Evolutionary conservation across 371 early-diverging fungal species (phyloP), one percentile per base, ranked within the genome.

Genomic region (Rhizopus sp.): DNA sequence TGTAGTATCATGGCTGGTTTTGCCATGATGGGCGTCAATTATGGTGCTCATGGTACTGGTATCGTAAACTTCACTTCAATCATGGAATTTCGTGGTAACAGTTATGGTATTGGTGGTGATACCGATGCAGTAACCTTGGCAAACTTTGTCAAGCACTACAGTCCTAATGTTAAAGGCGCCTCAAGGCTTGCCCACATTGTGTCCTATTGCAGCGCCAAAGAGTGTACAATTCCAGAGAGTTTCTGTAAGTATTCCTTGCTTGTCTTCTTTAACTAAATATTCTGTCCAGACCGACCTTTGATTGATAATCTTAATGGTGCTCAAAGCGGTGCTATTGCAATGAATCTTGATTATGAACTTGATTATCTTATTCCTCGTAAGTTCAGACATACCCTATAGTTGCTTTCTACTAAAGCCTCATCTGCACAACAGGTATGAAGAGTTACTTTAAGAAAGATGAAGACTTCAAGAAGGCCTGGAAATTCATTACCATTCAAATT

Each of bases 81-180:
- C 5, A 53, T 51, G 5, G 68, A 68, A 37, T 40, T 53, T 32
- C 68, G 73, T 37, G 73, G 73, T 15, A 38, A 62, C 8, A 73
- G 65, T n/a, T 73, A 62, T 52, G 60, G 56, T 30, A 68, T 64
- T 17, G 73, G 73, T 50, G 66, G 61, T 12, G 69, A 73, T 48
- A 10, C 40, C 9, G 61, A 46, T 45, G 70, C 73, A 12, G 13
- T 64, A 0, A 61, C 62, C 8, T n/a, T 73, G 3, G 65, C 73
- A 8, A 73, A 60, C 33, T 62, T 70, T 39, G 62, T 68, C 7
- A 67, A 62, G 37, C 41, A 60, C 15, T 73, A 65, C 34, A 68
- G 57, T 15, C 58, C 63, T 4, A 44, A 47, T 4, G 41, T 73
- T 33, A 50, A 41, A 29, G 73, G 73, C 17, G 49, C 68, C 4